Base-by-base conservation (phyloP, 2,329 filamentous ascomycete species). In the Penicillium sp. region DNA sequence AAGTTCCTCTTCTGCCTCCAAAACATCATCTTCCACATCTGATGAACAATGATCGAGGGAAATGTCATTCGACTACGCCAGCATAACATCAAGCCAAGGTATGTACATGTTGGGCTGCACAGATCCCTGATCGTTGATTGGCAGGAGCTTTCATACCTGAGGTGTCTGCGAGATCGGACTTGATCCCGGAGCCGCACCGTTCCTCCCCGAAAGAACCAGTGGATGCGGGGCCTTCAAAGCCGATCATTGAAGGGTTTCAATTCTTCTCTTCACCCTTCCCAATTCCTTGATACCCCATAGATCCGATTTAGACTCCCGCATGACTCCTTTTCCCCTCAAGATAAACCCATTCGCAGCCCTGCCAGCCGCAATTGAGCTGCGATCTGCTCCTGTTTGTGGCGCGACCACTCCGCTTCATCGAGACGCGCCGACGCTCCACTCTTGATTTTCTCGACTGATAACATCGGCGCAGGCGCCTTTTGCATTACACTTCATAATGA, bases 391-490 rank as follows among this genome's bases (percentile, higher is more conserved):
- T 22, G 37, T 11, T 49, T 6, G 54, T 61, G 56, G 45, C 53
- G 52, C 27, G 25, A 51, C 25, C 15, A 18, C 26, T 42, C 37
- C 23, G 25, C 25, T 23, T 27, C 26, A 25, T 51, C 27, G 11
- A 43, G 15, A 3, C 29, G 47, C 33, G 42, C 31, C 11, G n/a
- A 61, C 14, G 22, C 18, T 22, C 11, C 18, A 20, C 18, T 40
- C 18, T 14, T 22, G 9, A 12, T 40, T 22, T 6, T 22, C 37
- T 40, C 8, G 18, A 1, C 9, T 40, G 18, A 22, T 12, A 66
- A 61, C 66, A 51, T 63, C 65, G 50, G 57, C 61, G 47, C 56
- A 59, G 51, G 52, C 58, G 60, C 60, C 63, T 43, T 25, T 61
- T 15, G 8, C 8, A 18, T 18, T 5, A 33, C 6, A 44, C 45